Conservation (phyloP, 202 grass and related monocot species). For the Setaria italica region DNA sequence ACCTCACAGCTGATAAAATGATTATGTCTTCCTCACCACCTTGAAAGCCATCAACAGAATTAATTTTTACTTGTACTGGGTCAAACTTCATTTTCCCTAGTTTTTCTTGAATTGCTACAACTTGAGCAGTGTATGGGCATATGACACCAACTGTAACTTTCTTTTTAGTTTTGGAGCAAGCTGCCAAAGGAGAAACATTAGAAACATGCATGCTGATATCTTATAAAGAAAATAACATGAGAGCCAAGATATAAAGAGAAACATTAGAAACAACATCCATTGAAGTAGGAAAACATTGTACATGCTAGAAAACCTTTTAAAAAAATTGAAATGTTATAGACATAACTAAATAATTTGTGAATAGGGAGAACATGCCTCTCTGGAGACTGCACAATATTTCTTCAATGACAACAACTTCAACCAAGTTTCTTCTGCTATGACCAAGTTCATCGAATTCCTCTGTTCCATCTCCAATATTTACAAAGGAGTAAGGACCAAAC, state of each 20-base stretch:
- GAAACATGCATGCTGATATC: not conserved
- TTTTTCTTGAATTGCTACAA: slow-evolving; percentile 58
- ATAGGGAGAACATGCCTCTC: slow-evolving; percentile 44
- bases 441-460: slow-evolving; percentile 55
- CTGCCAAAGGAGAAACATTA: slow-evolving; percentile 44
- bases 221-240: slow-evolving; percentile 20
- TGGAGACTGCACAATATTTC: slow-evolving; percentile 54
- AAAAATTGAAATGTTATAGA: slow-evolving; percentile 4
- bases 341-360: slow-evolving; percentile 4
- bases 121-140: slow-evolving; percentile 76
- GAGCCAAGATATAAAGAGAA: not conserved
- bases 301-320: no score
- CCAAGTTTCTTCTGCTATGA: slow-evolving; percentile 56
- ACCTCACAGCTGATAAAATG: slow-evolving; percentile 78
- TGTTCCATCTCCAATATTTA: slow-evolving; percentile 67
- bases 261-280: no score
- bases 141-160: slow-evolving; percentile 66
- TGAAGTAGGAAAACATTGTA: no score
- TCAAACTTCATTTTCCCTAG: slow-evolving; percentile 35
- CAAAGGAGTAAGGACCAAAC: slow-evolving; percentile 73
- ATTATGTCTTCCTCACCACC: slow-evolving; percentile 78
- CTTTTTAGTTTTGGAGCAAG: slow-evolving; percentile 23
- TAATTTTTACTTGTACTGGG: slow-evolving; percentile 52
- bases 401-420: slow-evolving; percentile 59
- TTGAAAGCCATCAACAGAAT: slow-evolving; percentile 81